Conservation (phyloP, 2,329 filamentous ascomycete species). For the Botrytis hyacinthi region DNA sequence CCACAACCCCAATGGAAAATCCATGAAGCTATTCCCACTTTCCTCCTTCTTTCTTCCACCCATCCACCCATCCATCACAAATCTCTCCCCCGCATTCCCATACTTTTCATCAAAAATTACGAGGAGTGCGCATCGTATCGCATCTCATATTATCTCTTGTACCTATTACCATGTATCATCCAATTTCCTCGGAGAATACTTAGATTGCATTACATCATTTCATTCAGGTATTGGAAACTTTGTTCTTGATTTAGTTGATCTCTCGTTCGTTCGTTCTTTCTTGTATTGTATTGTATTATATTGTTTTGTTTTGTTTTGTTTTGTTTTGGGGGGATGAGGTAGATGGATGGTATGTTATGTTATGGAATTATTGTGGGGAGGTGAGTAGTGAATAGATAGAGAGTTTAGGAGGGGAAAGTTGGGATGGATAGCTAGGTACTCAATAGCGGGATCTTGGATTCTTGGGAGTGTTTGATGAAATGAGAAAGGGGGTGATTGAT, state of each 20-base stretch:
- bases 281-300: no score
- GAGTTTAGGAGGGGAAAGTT: no score
- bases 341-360: no score
- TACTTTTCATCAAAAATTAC: no score
- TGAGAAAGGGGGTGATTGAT: not conserved
- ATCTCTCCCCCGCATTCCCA: no score
- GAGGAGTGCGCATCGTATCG: no score
- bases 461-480: not conserved
- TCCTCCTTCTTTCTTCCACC: no score
- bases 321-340: no score
- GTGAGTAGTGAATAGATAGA: not conserved
- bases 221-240: not conserved
- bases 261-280: not conserved
- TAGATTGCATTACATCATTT: not conserved
- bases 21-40: not conserved
- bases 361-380: no score
- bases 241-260: not conserved
- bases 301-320: no score
- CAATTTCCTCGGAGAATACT: slow-evolving; percentile 1
- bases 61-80: no score
- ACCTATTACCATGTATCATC: not conserved
- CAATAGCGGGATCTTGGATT: not conserved
- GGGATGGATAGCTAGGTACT: not conserved
- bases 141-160: not conserved
- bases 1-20: no score